Conservation (phyloP, 768 basidiomycete genomes). For the Russula compacta region DNA sequence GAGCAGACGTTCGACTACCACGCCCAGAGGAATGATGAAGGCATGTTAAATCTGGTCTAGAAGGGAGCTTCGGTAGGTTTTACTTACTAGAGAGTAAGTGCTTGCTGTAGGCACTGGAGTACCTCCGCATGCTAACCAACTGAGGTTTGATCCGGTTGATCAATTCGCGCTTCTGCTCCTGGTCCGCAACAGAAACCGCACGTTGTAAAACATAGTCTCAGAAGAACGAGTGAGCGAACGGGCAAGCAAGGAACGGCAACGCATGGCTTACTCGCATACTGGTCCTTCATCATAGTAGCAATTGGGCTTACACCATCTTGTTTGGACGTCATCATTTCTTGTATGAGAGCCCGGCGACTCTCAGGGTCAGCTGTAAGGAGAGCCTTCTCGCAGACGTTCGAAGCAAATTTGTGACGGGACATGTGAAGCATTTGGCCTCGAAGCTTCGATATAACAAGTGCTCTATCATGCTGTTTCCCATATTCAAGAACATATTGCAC, state of each 20-base stretch:
- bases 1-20: slow-evolving; percentile 58
- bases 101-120: slow-evolving; percentile 67
- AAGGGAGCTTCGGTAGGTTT: slow-evolving; percentile 8
- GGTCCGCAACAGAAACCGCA: slow-evolving; percentile 58
- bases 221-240: slow-evolving; percentile 2
- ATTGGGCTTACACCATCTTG: slow-evolving; percentile 59
- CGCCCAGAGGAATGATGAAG: neutral
- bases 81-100: slow-evolving; percentile 71
- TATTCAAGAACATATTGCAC: slow-evolving; percentile 87
- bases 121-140: slow-evolving; percentile 59
- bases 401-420: slow-evolving; percentile 87
- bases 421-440: slow-evolving; percentile 71
- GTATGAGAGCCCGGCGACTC: slow-evolving; percentile 60
- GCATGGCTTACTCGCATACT: slow-evolving; percentile 66
- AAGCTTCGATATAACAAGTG: slow-evolving; percentile 56
- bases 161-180: slow-evolving; percentile 60
- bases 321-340: slow-evolving; percentile 66
- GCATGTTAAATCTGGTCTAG: neutral
- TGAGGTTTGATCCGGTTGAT: slow-evolving; percentile 57
- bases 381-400: slow-evolving; percentile 93
- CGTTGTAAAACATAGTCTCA: slow-evolving; percentile 83
- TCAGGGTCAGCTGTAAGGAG: slow-evolving; percentile 56
- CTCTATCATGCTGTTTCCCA: slow-evolving; percentile 61
- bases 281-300: slow-evolving; percentile 76
- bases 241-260: neutral